A percentile compares a stretch with the other conserved stretches of the same genome.
Conservation (phyloP, 768 basidiomycete species). For the Boletales sp. region DNA sequence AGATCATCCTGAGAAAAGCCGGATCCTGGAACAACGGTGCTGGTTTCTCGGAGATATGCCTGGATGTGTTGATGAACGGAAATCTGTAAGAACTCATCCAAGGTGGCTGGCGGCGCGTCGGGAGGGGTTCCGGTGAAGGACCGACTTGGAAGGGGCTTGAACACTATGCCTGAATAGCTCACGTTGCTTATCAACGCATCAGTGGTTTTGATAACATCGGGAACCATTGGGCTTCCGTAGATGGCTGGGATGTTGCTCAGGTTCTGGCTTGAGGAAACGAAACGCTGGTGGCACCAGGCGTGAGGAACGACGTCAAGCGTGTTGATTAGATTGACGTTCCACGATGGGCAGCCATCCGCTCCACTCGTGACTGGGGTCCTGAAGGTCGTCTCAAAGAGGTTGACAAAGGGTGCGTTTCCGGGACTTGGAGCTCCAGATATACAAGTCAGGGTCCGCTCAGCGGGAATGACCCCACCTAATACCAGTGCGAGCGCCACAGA, state of each 20-base stretch:
- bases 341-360: neutral
- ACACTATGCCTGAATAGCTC: neutral
- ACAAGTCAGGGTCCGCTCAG: conserved; percentile 3
- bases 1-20: neutral
- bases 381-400: conserved; percentile 3
- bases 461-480: neutral
- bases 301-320: conserved; percentile 8
- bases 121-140: neutral
- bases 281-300: conserved; percentile 4
- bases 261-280: conserved; percentile 7
- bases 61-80: neutral
- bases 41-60: neutral
- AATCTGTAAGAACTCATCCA: neutral
- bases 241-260: conserved; percentile 5
- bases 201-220: neutral
- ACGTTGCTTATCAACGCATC: neutral
- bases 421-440: conserved; percentile 1
- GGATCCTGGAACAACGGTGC: neutral
- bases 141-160: neutral
- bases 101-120: neutral
- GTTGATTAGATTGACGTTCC: conserved; percentile 14
- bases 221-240: neutral
- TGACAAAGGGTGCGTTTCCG: conserved; percentile 4
- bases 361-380: neutral
- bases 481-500: conserved; percentile 7